Base-by-base conservation (phyloP, 2,329 filamentous ascomycete species). In the Fusarium caatingaense region DNA sequence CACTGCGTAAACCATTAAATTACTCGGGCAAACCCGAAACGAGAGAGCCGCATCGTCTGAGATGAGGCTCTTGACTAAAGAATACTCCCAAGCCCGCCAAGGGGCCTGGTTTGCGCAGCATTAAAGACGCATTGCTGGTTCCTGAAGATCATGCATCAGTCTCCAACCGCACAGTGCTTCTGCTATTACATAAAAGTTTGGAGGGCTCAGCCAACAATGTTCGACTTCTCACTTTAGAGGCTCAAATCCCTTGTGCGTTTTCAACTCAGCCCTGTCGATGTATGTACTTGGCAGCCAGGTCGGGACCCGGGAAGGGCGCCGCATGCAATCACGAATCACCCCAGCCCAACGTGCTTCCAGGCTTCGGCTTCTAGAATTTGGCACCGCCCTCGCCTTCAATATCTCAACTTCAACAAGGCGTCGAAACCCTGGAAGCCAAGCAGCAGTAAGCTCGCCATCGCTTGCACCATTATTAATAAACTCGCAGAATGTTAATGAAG, bases 141-240 rank as follows among this genome's bases (percentile, higher is more conserved):
- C 70, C 70, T 72, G 70, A 72, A 72, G 46, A 72, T 72, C 69
- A 67, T 65, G 56, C 63, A 54, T 55, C 49, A 30, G 34, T 27
- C 28, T 44, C 56, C 46, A 66, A 45, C 54, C 66, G 67, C 67
- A 70, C 63, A 55, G 56, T 48, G 51, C 23, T 46, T 49, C 64
- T 57, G 54, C 40, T 27, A 51, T 72, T 72, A 72, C 66, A 45
- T 71, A 72, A 72, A 54, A 56, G 4, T 41, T 56, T 32, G 56
- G 32, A 30, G 44, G 23, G 15, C 23, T 16, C 32, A 30, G 45
- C 40, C 40, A 47, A 28, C 59, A 40, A 47, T 23, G 28, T 32
- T 54, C 50, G 37, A 30, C 34, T 44, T 51, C 23, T 50, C 49
- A 41, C 49, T n/a, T 37, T 6, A n/a, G 34, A 37, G 18, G 34